Evolutionary conservation across 139 green algal genomes (phyloP).

Genomic region (Chlamydomonas sphaeroides): DNA sequence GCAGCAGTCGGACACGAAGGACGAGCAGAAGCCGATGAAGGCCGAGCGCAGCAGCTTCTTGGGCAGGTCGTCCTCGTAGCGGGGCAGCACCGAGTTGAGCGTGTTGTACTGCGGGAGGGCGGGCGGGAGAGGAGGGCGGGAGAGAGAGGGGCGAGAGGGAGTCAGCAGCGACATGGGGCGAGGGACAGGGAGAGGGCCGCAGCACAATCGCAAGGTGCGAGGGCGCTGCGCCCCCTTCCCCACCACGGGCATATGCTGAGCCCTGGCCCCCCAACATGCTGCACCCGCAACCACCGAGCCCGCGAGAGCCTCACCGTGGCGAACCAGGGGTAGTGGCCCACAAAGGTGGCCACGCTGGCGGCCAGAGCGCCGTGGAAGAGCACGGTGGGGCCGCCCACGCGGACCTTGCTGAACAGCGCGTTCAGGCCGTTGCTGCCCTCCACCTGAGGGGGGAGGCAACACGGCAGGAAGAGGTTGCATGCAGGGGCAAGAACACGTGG

Average conservation of each 20-base stretch:
- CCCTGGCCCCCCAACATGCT: too few species aligned
- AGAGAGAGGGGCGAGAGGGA: too few species aligned
- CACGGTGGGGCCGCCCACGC: conserved; percentile 75
- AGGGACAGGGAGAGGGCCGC: too few species aligned
- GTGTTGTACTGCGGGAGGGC: conserved; percentile 48
- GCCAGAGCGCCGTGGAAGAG: conserved; percentile 90
- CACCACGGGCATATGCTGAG: too few species aligned
- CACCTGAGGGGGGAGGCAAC: conserved; percentile 60
- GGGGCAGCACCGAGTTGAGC: conserved; percentile 57
- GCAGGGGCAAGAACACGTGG: too few species aligned
- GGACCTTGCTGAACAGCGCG: conserved; percentile 78
- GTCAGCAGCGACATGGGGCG: too few species aligned
- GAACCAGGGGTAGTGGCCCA: conserved; percentile 95
- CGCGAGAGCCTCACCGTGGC: too few species aligned
- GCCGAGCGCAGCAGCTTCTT: conserved; percentile 79
- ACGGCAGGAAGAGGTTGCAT: background rate
- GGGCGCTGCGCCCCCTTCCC: too few species aligned
- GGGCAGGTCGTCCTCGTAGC: conserved; percentile 65
- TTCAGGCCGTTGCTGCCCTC: conserved; percentile 78
- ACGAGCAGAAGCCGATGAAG: conserved; percentile 88
- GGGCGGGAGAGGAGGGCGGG: too few species aligned
- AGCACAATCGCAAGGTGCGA: too few species aligned
- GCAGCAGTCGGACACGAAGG: conserved; percentile 82
- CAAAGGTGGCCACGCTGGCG: conserved; percentile 85
- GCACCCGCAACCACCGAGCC: too few species aligned